Evolutionary conservation across 345 rosid species (phyloP).

Genomic region (Passiflora organensis): DNA sequence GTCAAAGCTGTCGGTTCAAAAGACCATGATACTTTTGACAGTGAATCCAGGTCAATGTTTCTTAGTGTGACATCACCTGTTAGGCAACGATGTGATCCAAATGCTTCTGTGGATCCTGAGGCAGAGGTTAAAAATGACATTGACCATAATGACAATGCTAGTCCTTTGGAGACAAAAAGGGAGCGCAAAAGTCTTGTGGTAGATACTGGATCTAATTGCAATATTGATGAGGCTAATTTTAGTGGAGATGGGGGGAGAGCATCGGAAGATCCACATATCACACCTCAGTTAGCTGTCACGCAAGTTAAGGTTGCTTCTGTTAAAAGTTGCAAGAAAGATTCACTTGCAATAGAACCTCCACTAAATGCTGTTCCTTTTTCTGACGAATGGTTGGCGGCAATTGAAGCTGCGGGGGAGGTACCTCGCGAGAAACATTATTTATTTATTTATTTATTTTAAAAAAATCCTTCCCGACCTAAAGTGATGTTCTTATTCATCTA

Average conservation of each 20-base stretch:
- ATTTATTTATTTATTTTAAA: neutral
- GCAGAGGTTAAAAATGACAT: too few species aligned
- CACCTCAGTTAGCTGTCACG: conserved; percentile 15
- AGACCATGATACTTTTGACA: conserved; percentile 8
- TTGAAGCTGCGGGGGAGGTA: conserved; percentile 99
- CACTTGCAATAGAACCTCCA: conserved; percentile 48
- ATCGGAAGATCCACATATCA: conserved; percentile 25
- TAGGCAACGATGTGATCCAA: conserved; percentile 10
- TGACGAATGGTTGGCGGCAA: conserved; percentile 89
- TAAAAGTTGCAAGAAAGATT: conserved; percentile 34
- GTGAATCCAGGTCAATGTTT: conserved; percentile 12
- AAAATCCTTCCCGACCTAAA: too few species aligned
- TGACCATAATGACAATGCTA: too few species aligned
- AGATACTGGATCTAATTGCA: conserved; percentile 16
- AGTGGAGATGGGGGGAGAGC: conserved; percentile 16
- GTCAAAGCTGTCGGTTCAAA: conserved; percentile 7
- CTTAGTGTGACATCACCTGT: conserved; percentile 12
- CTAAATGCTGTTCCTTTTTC: conserved; percentile 71
- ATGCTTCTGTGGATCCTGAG: too few species aligned
- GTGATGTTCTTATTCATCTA: conserved; percentile 12
- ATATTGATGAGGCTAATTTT: conserved; percentile 15
- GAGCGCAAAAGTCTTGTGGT: conserved; percentile 15
- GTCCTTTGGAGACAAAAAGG: conserved; percentile 10
- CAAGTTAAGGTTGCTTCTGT: conserved; percentile 27
- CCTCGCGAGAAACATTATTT: neutral